A percentile compares a stretch with the other conserved stretches of the same genome.
Evolutionary conservation across 345 rosid genomes (phyloP).

Genomic region (Syzygium jambos): DNA sequence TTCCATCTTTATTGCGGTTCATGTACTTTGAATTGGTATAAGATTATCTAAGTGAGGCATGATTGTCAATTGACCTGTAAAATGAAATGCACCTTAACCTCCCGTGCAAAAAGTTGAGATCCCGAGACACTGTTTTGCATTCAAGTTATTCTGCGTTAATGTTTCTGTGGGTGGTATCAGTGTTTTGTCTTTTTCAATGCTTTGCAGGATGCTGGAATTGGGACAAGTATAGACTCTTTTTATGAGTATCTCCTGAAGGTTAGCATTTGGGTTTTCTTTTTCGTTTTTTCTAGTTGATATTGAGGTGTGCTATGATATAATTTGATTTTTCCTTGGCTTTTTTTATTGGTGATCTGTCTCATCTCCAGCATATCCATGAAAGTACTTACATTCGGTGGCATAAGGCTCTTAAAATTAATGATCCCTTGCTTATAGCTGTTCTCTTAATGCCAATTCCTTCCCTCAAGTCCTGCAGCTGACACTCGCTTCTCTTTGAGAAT

Average conservation of each 20-base stretch:
- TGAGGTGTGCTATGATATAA: not conserved
- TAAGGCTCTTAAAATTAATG: not conserved
- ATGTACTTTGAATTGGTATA: not conserved
- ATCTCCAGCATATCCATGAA: not conserved
- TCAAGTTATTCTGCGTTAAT: not conserved
- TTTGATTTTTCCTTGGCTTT: not conserved
- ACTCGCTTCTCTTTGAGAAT: not conserved
- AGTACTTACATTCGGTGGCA: not conserved
- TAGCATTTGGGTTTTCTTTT: slow-evolving; percentile 7
- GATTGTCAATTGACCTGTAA: not conserved
- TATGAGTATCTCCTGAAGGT: slow-evolving; percentile 98
- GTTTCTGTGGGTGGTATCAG: not conserved
- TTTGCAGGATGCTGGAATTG: slow-evolving; percentile 99
- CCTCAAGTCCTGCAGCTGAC: not conserved
- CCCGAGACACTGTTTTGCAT: not conserved
- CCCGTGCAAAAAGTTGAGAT: not conserved
- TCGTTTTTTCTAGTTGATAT: not conserved
- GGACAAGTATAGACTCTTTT: slow-evolving; percentile 97
- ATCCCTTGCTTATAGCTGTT: not conserved
- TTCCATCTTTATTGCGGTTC: not conserved
- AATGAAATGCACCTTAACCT: not conserved
- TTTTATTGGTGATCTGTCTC: not conserved
- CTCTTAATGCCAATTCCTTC: not conserved
- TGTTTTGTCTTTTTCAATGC: slow-evolving; percentile 6
- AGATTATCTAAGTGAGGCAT: not conserved